phyloP scores from a whole-genome alignment of 176 grass and related monocot genomes.

The Triticum urartu region DNA sequence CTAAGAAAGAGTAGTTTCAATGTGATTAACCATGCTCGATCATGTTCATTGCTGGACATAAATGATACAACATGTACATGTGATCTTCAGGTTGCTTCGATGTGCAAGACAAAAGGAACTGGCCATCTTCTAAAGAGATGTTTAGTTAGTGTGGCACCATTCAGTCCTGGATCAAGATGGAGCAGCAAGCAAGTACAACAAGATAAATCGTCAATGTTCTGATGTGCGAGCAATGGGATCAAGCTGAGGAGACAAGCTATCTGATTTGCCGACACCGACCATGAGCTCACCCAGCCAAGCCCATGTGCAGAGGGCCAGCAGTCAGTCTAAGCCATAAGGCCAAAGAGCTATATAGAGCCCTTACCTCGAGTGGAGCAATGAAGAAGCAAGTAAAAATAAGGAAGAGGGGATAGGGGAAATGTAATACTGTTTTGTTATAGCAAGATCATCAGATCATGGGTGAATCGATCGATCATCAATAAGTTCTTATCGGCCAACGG shows the following conservation, averaged over 20 bases:
- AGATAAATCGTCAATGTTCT: background rate
- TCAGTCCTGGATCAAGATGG: background rate
- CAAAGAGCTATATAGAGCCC: too few species aligned
- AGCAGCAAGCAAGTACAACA: background rate
- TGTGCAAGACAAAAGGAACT: constrained; percentile 19
- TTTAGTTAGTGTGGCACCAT: background rate
- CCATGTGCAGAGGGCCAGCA: too few species aligned
- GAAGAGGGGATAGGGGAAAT: too few species aligned
- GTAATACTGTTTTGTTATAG: background rate
- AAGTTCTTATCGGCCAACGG: background rate
- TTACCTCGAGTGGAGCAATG: too few species aligned
- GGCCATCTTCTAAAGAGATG: background rate
- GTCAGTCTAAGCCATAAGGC: too few species aligned
- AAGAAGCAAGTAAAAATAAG: too few species aligned
- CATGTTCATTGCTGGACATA: background rate
- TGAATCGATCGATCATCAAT: background rate
- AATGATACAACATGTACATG: background rate
- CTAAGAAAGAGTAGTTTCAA: too few species aligned
- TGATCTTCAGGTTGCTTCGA: constrained; percentile 45
- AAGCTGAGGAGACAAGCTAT: too few species aligned
- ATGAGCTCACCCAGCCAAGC: too few species aligned
- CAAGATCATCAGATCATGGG: background rate
- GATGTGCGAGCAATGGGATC: background rate
- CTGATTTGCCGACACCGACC: too few species aligned
- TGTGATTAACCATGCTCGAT: too few species aligned